Base-by-base conservation (phyloP, 176 grass and related monocot genomes). In the Tuctoria greenei region DNA sequence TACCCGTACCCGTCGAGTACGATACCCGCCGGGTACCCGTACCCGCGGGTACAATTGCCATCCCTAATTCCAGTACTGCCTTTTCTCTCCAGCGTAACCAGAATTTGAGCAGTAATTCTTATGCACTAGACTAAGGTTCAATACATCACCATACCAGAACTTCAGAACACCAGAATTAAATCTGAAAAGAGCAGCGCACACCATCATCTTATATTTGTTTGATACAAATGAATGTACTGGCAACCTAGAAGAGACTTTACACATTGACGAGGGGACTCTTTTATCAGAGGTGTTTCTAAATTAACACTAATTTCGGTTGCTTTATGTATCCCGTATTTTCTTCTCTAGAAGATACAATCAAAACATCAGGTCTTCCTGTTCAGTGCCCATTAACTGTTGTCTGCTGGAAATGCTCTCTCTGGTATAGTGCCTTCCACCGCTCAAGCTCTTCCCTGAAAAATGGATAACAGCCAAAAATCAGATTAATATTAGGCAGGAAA, bases 401-500 rank as follows among this genome's bases (percentile, higher is more conserved):
- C 42, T 84, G 89, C 54, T 88, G 95, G 57, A 68, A 92, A 69
- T 90, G 63, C 76, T 95, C 88, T 71, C 84, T 92, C 71, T 90
- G 89, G 67, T 92, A 90, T 34, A 99, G 43, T 20, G 80, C 68
- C 63, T 92, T 99, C 95, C 89, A 88, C 34, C 92, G 82, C 64
- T 95, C 89, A 25, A 99, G 74, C 76, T 99, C 95, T 71, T 95
- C 95, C 83, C 95, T 99, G 88, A 55, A 84, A 84, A 20, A 83
- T 64, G 20, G 63, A 71, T 14, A 61, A n/a, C 54, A 69, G 23
- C 18, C 21, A 54, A 83, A 50, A 73, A 64, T 82, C 8, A 56
- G 35, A n/a, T 11, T 13, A 25, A 25, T 50, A 71, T 24, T 54
- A 8, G 13, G 1, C 2, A 17, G 35, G 50, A 72, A 70, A 24